Evolutionary conservation across 1,284 basidiomycete species (phyloP), one percentile per base, ranked within the genome.

Genomic region (Cutaneotrichosporon cavernicola): DNA sequence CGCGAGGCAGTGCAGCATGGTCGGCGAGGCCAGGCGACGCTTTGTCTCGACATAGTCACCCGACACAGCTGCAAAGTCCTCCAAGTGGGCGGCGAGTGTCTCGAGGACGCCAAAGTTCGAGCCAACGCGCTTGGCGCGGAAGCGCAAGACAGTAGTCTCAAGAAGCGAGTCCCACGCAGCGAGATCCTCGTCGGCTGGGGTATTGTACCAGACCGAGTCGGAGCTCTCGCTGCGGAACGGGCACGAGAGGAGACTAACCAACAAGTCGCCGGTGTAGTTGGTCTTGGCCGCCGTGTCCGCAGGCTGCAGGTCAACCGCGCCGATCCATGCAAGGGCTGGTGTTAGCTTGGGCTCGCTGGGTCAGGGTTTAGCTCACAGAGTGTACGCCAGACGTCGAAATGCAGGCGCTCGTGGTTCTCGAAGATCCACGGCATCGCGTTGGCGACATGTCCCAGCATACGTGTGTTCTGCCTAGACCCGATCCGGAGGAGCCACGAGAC

Each of bases 21-120:
- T 78, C 6, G 69, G 71, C 2, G 71, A 69, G 1, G 70, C 66
- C 38, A 70, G 72, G 31, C 60, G 60, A 16, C 8, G 14, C 3
- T 11, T n/a, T 5, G 65, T 71, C 5, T 13, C 46, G 11, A 26
- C 50, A 22, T 57, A 22, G 47, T 49, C 56, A 14, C 55, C 47
- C 16, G 63, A 55, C 18, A 61, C 31, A 2, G 68, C 61, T 5
- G 73, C 53, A 56, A 71, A 76, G 63, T 77, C 77, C 32, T 56
- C 60, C 22, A 79, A 56, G 61, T 77, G 76, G 4, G 69, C 76
- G 2, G 76, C 73, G 9, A 79, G 65, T 8, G 72, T 68, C 61
- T 79, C 76, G 43, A 79, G 65, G 5, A 79, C 72, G 30, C 76
- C 77, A 53, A 73, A 66, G 66, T 79, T 77, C 16, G 74, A 66